Base-by-base conservation (phyloP, 805 yeast species). In the Zygosaccharomyces siamensis region DNA sequence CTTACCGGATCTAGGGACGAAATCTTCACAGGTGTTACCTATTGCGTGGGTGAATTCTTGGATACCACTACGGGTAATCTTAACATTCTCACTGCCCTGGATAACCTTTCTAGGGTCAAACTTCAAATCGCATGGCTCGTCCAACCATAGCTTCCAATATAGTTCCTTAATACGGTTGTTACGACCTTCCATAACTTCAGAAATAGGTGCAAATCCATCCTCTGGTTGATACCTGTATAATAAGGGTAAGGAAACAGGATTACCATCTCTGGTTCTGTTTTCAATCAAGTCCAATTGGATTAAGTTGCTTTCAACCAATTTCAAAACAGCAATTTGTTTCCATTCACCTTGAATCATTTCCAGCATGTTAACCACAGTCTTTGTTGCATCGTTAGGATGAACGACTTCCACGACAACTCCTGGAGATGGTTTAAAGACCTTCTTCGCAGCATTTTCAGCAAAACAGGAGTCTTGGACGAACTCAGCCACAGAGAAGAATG, bases 111-210 rank as follows among this genome's bases (percentile, higher is more conserved):
- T 76, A 56, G 87, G 87, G 63, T 86, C 85, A 60, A 85, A 83
- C 61, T 83, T 77, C 49, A 78, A 63, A 55, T 76, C 68, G 58
- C 85, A 77, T 59, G 86, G 82, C 58, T 82, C 83, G 57, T 72
- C 72, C 65, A 89, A 89, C 99, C 99, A 93, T 63, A 92, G 76
- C 67, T 84, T 84, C 99, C 99, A 93, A 81, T 93, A 93, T 76
- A 93, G 88, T 70, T 83, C 82, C 75, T 93, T 93, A 72, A 95
- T 92, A 70, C 98, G 81, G 52, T 80, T 80, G 72, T 93, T 93
- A 76, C 99, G 84, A 61, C 83, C 93, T 56, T 82, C 86, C 83
- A 88, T 85, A 33, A 85, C 80, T 73, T 93, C 99, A 56, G 82
- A 75, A 58, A 93, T 86, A 64, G 99, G 98, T 51, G 97, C 95